Evolutionary conservation across 1,284 basidiomycete genomes (phyloP), one percentile per base, ranked within the genome.

Genomic region (Cutaneotrichosporon dermatis): DNA sequence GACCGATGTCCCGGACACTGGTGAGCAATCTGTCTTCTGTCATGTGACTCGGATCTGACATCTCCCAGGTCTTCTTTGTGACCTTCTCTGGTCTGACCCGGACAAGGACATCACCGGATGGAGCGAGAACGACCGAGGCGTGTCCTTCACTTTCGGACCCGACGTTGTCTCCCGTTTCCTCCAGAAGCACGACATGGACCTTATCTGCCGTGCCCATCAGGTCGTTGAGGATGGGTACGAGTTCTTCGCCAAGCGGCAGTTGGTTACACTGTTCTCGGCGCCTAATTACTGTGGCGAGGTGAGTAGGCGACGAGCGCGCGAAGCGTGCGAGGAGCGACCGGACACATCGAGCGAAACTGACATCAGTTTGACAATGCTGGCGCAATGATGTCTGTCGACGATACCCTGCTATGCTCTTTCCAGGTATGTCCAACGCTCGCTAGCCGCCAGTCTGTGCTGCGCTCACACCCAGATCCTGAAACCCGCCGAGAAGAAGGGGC

Each of bases 341-440:
- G 25, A 25, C 25, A 25, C 25, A 25, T 25, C 25, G 25, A 25
- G 25, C 25, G 25, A 25, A 25, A 25, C 45, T 51, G 15, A 36
- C 39, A 13, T 12, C 55, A 78, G 82, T 99, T 99, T 74, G 96
- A 99, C 80, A 99, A 99, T 76, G 94, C 94, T 13, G 95, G 95
- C 44, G 95, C 95, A 35, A 98, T 99, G 95, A 99, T 99, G 96
- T 94, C 90, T 73, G 96, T 99, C 55, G 95, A 98, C 76, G 95
- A 99, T 81, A 97, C 94, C 7, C 79, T 99, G 67, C 80, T 99
- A 65, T 99, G 95, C 80, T 97, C 94, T 12, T 99, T 99, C 90
- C 93, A 97, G 81, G 92, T 93, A 40, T 40, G 39, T 12, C 39
- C 39, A 40, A 40, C 39, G 9, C 39, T 40, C 39, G 39, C 39